These are phyloP conservation scores for Fusarium nanum DNA, from an alignment of 2,329 filamentous ascomycete species.

Conservation along the genomic window DNA sequence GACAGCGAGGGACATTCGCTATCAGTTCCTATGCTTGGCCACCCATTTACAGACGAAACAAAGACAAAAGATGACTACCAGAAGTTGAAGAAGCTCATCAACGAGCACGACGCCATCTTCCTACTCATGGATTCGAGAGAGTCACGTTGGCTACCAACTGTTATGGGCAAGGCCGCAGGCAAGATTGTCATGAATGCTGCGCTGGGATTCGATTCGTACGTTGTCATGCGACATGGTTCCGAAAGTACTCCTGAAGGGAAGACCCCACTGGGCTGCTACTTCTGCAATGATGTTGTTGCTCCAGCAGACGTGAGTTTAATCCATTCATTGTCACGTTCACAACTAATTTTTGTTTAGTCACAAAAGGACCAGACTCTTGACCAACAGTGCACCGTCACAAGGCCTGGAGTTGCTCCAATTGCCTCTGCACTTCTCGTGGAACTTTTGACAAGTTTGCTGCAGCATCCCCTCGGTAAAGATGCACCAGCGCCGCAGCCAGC, in stretches of 20 bases:
- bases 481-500: slow-evolving; percentile 66
- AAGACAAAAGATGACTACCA: slow-evolving; percentile 80
- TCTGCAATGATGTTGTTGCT: slow-evolving; percentile 97
- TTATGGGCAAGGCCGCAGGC: slow-evolving; percentile 91
- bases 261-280: slow-evolving; percentile 89
- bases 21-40: slow-evolving; percentile 94
- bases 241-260: slow-evolving; percentile 66
- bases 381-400: slow-evolving; percentile 97
- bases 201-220: slow-evolving; percentile 94
- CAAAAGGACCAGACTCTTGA: slow-evolving; percentile 95
- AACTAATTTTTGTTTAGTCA: slow-evolving; percentile 66
- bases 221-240: slow-evolving; percentile 95
- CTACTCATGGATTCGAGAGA: slow-evolving; percentile 97
- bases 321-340: slow-evolving; percentile 46
- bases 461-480: slow-evolving; percentile 79
- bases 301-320: slow-evolving; percentile 80
- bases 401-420: slow-evolving; percentile 90
- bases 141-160: slow-evolving; percentile 92
- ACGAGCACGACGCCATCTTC: slow-evolving; percentile 91
- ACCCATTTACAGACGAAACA: slow-evolving; percentile 80
- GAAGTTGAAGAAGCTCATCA: slow-evolving; percentile 77
- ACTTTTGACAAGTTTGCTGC: slow-evolving; percentile 85
- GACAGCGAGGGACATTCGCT: slow-evolving; percentile 83
- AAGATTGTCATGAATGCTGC: slow-evolving; percentile 98
- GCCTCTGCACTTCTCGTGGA: slow-evolving; percentile 93